Conservation (phyloP, 192 early-diverging fungal genomes). For the Helicostylum pulchrum region DNA sequence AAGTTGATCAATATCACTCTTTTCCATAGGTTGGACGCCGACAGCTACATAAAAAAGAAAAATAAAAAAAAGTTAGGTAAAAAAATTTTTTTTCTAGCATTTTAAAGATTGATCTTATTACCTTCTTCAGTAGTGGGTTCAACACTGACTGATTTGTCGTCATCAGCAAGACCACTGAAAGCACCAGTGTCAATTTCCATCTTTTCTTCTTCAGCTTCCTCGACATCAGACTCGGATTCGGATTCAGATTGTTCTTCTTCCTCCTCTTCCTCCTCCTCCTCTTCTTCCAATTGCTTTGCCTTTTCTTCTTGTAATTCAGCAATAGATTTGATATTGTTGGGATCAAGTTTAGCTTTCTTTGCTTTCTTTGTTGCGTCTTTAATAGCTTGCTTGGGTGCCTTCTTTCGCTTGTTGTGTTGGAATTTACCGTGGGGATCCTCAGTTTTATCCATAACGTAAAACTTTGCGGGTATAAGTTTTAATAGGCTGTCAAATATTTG, state of each 20-base stretch:
- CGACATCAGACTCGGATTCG: constrained; percentile 29
- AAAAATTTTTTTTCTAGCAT: not conserved
- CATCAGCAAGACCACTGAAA: constrained; percentile 16
- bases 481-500: constrained; percentile 73
- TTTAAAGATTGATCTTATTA: not conserved
- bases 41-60: not conserved
- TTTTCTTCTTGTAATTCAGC: constrained; percentile 64
- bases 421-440: constrained; percentile 51
- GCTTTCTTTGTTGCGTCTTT: constrained; percentile 79
- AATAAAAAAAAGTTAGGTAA: not conserved
- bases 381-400: constrained; percentile 70
- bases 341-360: constrained; percentile 87
- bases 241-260: constrained; percentile 39
- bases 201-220: constrained; percentile 29
- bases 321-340: constrained; percentile 71
- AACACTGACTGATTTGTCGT: constrained; percentile 2
- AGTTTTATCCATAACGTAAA: constrained; percentile 68
- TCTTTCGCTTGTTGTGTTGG: constrained; percentile 83
- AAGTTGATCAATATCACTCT: constrained; percentile 55
- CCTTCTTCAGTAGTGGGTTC: not conserved
- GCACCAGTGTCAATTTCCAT: constrained; percentile 34
- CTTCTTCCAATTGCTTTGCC: constrained; percentile 38
- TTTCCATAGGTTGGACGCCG: constrained; percentile 35
- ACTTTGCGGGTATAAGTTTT: constrained; percentile 80
- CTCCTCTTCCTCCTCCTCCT: constrained; percentile 24